phyloP scores from a whole-genome alignment of 2,329 filamentous ascomycete species.

The Coccinonectria pachysandricola region DNA sequence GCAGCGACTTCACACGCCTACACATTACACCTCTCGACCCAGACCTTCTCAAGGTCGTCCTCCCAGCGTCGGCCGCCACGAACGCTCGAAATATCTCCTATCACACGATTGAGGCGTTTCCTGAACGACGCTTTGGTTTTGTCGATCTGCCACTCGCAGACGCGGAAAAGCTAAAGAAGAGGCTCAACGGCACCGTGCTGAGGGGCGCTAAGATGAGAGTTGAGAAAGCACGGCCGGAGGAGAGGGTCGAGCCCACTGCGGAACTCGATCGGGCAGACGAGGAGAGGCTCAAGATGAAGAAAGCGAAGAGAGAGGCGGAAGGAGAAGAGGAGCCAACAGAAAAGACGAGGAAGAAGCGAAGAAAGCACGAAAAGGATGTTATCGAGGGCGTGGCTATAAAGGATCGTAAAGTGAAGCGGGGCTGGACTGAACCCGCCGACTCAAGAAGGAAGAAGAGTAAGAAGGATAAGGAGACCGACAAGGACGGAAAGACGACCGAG shows the following conservation, averaged over 20 bases:
- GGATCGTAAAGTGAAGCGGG: slow-evolving; percentile 73
- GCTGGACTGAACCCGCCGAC: slow-evolving; percentile 66
- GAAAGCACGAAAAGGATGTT: slow-evolving; percentile 41
- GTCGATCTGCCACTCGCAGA: slow-evolving; percentile 72
- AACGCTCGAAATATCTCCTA: slow-evolving; percentile 76
- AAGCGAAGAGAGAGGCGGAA: slow-evolving; percentile 27
- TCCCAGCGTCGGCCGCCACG: slow-evolving; percentile 57
- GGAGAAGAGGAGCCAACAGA: slow-evolving; percentile 21
- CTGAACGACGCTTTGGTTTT: slow-evolving; percentile 84
- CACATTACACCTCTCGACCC: slow-evolving; percentile 83
- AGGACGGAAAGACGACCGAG: slow-evolving; percentile 42
- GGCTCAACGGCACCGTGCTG: slow-evolving; percentile 75
- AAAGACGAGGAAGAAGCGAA: slow-evolving; percentile 39
- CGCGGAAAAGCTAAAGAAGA: slow-evolving; percentile 84
- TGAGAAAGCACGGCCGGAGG: slow-evolving; percentile 61
- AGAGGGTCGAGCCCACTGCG: slow-evolving; percentile 24
- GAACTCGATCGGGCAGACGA: slow-evolving; percentile 22
- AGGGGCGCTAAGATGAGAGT: slow-evolving; percentile 79
- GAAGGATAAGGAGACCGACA: slow-evolving; percentile 33
- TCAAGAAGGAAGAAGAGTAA: slow-evolving; percentile 37
- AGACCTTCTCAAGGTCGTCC: slow-evolving; percentile 59
- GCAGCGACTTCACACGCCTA: slow-evolving; percentile 35
- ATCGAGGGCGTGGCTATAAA: slow-evolving; percentile 60
- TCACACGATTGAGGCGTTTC: slow-evolving; percentile 76
- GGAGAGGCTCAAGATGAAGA: slow-evolving; percentile 24